Base-by-base conservation (phyloP, 306 rosid species). In the Vachellia pachyceras region DNA sequence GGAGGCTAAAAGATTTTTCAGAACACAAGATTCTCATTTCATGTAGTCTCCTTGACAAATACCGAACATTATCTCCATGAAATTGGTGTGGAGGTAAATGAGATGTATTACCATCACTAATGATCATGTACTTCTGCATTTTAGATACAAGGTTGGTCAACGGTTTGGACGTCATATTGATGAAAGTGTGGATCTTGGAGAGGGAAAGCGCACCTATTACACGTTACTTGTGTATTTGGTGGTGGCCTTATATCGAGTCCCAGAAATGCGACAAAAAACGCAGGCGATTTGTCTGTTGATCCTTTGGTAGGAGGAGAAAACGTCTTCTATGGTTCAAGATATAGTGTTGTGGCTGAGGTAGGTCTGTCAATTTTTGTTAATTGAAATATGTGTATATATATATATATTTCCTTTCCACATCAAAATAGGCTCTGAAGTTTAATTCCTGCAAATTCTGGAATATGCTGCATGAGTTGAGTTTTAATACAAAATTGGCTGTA, bases 101-200 rank as follows among this genome's bases (percentile, higher is more conserved):
- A 39, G 63, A 45, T 75, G 15, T 45, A 54, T 78, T 49, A 65
- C 46, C 47, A 40, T 82, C 70, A 78, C 81, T 66, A 74, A 69
- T 58, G 35, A 79, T 77, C 55, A 42, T 71, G 40, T 29, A 63
- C 69, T 76, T 60, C 18, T 73, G 78, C 10, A 52, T 80, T 82
- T 75, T 57, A 95, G 98, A 87, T 95, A 93, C 92, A 89, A 89
- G 73, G 92, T 70, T 76, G 97, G 99, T 73, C 98, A 95, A 77
- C 86, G 90, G 7, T 95, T 95, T 85, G 99, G 98, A 73, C 88
- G 93, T 54, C 99, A 95, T 89, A 91, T 95, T 78, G 98, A 95
- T 79, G 99, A 90, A 85, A 89, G 98, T 78, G 88, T 84, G 76
- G 75, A 90, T 88, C 88, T 93, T 78, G 98, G 84, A 52, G 94